Base-by-base conservation (phyloP, 2,329 filamentous ascomycete genomes). In the Aspergillus piperis region DNA sequence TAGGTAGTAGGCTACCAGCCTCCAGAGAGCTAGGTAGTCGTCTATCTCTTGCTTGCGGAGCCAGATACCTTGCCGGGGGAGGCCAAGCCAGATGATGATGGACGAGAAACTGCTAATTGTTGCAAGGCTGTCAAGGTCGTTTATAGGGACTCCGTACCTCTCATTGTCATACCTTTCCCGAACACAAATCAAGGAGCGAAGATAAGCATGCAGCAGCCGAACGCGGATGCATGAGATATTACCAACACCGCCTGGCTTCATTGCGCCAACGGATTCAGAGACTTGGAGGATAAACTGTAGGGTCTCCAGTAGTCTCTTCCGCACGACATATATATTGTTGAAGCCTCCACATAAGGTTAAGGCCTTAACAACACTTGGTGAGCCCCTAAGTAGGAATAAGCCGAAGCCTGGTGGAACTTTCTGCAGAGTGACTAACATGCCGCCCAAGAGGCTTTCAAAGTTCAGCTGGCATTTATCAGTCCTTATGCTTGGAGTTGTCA, bases 1-100 rank as follows among this genome's bases (percentile, higher is more conserved):
- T 68, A 92, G 83, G 30, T 92, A 80, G 68, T 91, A 83, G 0
- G 84, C 90, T 11, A 93, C 84, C 64, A 90, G 89, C 2, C 90
- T 83, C 90, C 90, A 94, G 0, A 94, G 78, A 0, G 90, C 89
- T 48, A 91, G 80, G 70, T 91, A 93, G 68, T 92, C 90, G 2
- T 71, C 70, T 2, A 84, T 86, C 70, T 94, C 90, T 59, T 84
- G 83, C 27, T 80, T 60, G 0, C 82, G 81, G 25, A 90, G 77
- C 65, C 79, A 87, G 57, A 94, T 86, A 2, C 90, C 90, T 75
- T 93, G 90, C 0, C 89, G 82, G 0, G 90, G 90, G 4, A 93
- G 81, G 23, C 84, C 84, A 25, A 91, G 71, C 82, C 85, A 92
- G 61, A 92, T 82, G 2, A 92, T 74, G 0, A 84, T 84, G 0